phyloP scores from a whole-genome alignment of 2,329 filamentous ascomycete species.

The Daldinia sp. region DNA sequence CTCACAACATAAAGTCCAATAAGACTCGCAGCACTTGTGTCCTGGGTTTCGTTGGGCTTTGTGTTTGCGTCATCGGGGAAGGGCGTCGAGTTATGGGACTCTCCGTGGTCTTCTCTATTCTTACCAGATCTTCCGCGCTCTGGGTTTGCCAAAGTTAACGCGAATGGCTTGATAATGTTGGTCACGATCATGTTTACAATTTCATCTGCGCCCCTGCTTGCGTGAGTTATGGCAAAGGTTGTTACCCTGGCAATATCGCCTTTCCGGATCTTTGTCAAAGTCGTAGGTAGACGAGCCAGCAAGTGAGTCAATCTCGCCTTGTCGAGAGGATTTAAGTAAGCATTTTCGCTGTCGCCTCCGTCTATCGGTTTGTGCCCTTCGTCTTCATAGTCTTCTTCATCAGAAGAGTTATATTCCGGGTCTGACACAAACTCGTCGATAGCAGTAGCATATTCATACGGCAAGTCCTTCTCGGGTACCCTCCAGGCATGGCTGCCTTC shows the following conservation, averaged over 20 bases:
- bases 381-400: conserved; percentile 78
- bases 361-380: conserved; percentile 59
- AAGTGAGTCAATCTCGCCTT: conserved; percentile 86
- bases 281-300: conserved; percentile 81
- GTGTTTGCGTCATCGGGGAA: conserved; percentile 52
- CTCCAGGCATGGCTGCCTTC: conserved; percentile 82
- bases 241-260: conserved; percentile 88
- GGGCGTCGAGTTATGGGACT: conserved; percentile 50
- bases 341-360: conserved; percentile 56
- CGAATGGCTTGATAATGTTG: conserved; percentile 81
- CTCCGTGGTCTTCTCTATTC: conserved; percentile 49
- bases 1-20: conserved; percentile 80
- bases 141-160: conserved; percentile 75
- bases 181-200: conserved; percentile 87
- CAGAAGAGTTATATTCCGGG: conserved; percentile 84
- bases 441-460: conserved; percentile 80
- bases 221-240: conserved; percentile 87
- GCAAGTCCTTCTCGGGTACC: conserved; percentile 74
- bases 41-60: conserved; percentile 55
- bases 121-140: conserved; percentile 54
- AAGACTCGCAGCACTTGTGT: conserved; percentile 76
- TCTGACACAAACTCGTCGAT: conserved; percentile 85
- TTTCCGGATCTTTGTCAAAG: conserved; percentile 76
- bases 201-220: conserved; percentile 84
- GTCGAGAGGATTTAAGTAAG: conserved; percentile 81